Evolutionary conservation across 192 early-diverging fungal genomes (phyloP), one percentile per base, ranked within the genome.

Genomic region (Linnemannia schmuckeri): DNA sequence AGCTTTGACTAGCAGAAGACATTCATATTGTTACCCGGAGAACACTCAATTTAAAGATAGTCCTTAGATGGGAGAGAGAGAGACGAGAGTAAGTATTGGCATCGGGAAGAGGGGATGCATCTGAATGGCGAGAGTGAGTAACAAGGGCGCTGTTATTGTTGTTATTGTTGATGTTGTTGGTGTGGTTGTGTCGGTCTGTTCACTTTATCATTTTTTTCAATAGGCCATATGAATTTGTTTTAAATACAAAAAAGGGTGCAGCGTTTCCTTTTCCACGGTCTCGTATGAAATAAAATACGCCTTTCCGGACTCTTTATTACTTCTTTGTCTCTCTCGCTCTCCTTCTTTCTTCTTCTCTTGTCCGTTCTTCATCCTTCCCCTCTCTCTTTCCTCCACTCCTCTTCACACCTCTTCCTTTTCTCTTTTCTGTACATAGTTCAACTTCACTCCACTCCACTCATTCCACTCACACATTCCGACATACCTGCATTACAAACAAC

Each of bases 361-460:
- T 68, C 22, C 49, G 1, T 44, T 76, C 37, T 40, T 9, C 72
- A 18, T 40, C 63, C n/a, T 49, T 37, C 66, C 6, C 63, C 47
- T 66, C 57, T 30, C 6, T 44, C 42, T 37, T 63, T 42, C 35
- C 33, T 49, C 17, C 33, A 15, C 63, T 70, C 42, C 22, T 46
- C 68, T 70, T 54, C 46, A 37, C 35, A 18, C 49, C 20, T 52
- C 37, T 6, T 47, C 68, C 44, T 46, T 15, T 33, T n/a, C 17
- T 46, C 37, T 70, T 55, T 76, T 61, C 37, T 63, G 55, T 76
- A 63, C 55, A 61, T 76, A 61, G 42, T 57, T 18, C 57, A 24
- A 44, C 8, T 13, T n/a, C 15, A 9, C 38, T 38, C 22, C 73
- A 27, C 49, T 22, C 49, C 49, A 47, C 52, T 38, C n/a, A 27